phyloP scores from a whole-genome alignment of 768 basidiomycete genomes.

The Tylopilus rubrobrunneus region DNA sequence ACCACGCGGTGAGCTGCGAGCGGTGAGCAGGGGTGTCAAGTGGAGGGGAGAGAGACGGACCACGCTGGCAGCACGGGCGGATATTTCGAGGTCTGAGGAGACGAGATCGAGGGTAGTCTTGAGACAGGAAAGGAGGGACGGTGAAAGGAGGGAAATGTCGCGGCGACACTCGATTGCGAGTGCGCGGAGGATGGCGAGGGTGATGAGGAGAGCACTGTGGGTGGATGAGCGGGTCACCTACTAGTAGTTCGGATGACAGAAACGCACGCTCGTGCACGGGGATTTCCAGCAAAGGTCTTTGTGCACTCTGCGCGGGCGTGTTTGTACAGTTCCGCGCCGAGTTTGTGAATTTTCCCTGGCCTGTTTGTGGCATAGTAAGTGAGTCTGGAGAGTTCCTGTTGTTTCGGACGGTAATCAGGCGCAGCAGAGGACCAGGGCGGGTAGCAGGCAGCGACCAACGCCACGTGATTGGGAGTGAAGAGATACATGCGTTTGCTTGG shows the following conservation, averaged over 20 bases:
- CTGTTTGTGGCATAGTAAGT: slow-evolving; percentile 86
- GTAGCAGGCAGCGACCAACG: slow-evolving; percentile 82
- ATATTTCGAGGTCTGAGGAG: slow-evolving; percentile 67
- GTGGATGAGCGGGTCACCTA: neutral
- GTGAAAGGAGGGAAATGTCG: slow-evolving; percentile 73
- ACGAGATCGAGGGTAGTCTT: slow-evolving; percentile 52
- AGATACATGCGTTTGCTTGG: slow-evolving; percentile 34
- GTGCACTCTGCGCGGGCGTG: slow-evolving; percentile 57
- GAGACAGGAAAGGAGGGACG: slow-evolving; percentile 63
- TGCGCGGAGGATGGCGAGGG: slow-evolving; percentile 76
- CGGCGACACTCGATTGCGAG: slow-evolving; percentile 84
- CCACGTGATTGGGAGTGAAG: slow-evolving; percentile 81
- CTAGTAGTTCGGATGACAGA: slow-evolving; percentile 5
- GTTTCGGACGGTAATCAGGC: slow-evolving; percentile 75
- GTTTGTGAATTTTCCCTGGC: slow-evolving; percentile 75
- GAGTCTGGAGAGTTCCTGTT: slow-evolving; percentile 79
- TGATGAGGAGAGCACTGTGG: slow-evolving; percentile 70
- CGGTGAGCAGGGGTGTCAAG: neutral
- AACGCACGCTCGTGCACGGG: slow-evolving; percentile 73
- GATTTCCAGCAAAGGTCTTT: slow-evolving; percentile 68
- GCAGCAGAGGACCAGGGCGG: slow-evolving; percentile 75
- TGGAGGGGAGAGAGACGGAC: slow-evolving; percentile 42
- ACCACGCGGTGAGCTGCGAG: slow-evolving; percentile 84
- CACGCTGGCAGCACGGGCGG: slow-evolving; percentile 73
- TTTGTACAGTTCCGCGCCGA: slow-evolving; percentile 75